These are phyloP conservation scores for Tetracentron sinense DNA, from an alignment of 164 flowering plant genomes.

Conservation along the genomic window DNA sequence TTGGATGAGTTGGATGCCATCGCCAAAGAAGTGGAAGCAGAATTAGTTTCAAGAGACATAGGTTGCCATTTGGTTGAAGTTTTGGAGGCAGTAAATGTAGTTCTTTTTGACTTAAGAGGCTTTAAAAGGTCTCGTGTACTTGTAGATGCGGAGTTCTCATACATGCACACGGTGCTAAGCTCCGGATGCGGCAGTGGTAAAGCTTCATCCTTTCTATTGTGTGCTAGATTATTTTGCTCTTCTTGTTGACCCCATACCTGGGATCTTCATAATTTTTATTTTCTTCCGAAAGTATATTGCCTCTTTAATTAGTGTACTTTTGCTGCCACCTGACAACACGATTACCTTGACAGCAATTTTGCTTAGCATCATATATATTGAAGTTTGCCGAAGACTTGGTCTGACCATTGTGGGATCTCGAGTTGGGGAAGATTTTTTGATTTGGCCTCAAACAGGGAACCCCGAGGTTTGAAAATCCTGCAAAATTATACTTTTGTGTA, in stretches of 20 bases:
- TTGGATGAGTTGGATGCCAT: slow-evolving; percentile 50
- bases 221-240: neutral
- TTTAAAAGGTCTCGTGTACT: slow-evolving; percentile 49
- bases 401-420: slow-evolving; percentile 61
- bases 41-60: slow-evolving; percentile 55
- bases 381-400: slow-evolving; percentile 66
- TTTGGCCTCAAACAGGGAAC: slow-evolving; percentile 65
- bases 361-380: slow-evolving; percentile 63
- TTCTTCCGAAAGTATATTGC: too few species aligned
- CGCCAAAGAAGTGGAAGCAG: slow-evolving; percentile 65
- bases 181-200: slow-evolving; percentile 59
- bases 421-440: slow-evolving; percentile 72
- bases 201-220: neutral
- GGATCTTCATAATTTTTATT: neutral
- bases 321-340: slow-evolving; percentile 2
- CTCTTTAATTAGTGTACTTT: neutral
- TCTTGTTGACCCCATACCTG: neutral
- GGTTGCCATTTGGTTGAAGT: slow-evolving; percentile 62
- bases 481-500: neutral
- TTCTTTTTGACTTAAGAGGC: slow-evolving; percentile 53
- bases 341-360: slow-evolving; percentile 45
- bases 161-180: slow-evolving; percentile 57
- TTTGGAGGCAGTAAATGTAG: slow-evolving; percentile 58
- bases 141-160: slow-evolving; percentile 52
- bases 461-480: slow-evolving; percentile 41